Conservation (phyloP, 2,329 filamentous ascomycete genomes). For the Paramyrothecium roridum region DNA sequence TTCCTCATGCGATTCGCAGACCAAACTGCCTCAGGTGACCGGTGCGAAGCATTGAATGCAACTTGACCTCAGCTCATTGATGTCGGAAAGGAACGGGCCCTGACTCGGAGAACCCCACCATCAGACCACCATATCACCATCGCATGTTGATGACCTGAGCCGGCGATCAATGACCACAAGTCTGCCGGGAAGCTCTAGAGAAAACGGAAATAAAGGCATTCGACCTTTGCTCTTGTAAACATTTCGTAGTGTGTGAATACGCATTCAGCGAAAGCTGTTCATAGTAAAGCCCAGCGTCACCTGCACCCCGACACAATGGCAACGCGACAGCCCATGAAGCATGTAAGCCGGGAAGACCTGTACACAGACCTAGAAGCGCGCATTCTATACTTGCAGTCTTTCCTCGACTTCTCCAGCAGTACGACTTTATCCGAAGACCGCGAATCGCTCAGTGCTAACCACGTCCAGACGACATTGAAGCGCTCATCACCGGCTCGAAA, state of each 20-base stretch:
- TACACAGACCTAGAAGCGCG: conserved; percentile 69
- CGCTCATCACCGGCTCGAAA: conserved; percentile 65
- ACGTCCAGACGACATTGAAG: conserved; percentile 65
- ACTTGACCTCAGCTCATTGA: no score
- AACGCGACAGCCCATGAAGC: conserved; percentile 39
- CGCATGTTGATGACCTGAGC: background rate
- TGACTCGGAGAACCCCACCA: background rate
- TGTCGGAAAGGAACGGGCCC: background rate
- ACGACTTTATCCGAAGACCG: conserved; percentile 23
- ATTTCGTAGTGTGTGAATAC: no score
- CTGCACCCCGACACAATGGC: conserved; percentile 19
- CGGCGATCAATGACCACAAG: background rate
- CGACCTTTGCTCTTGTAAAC: no score
- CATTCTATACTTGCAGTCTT: conserved; percentile 70
- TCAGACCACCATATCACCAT: background rate
- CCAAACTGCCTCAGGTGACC: no score
- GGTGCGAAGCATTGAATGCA: no score
- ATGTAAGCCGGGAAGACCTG: conserved; percentile 67
- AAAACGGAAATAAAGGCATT: no score
- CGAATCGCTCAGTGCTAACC: background rate
- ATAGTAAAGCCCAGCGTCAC: background rate
- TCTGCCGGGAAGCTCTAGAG: background rate
- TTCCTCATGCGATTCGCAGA: no score
- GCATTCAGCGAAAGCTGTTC: no score
- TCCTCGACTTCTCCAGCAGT: conserved; percentile 73